Conservation (phyloP, 2,329 filamentous ascomycete genomes). For the Diplodia corticola region DNA sequence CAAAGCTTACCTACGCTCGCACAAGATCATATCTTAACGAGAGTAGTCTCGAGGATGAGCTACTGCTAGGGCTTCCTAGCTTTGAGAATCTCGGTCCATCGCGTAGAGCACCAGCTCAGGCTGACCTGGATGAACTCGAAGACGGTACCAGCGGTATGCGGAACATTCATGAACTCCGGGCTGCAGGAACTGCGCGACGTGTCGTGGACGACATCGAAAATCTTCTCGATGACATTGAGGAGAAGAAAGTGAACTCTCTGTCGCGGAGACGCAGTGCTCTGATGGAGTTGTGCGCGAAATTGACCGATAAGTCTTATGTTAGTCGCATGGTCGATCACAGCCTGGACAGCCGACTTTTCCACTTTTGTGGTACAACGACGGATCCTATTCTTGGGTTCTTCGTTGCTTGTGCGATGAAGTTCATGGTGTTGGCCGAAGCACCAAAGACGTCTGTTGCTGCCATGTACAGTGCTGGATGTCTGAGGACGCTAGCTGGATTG, state of each 20-base stretch:
- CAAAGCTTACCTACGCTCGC: slow-evolving; percentile 60
- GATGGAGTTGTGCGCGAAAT: slow-evolving; percentile 56
- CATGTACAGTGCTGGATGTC: slow-evolving; percentile 56
- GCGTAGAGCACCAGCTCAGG: neutral
- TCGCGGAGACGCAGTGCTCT: slow-evolving; percentile 55
- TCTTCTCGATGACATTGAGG: slow-evolving; percentile 61
- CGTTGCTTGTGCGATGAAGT: slow-evolving; percentile 63
- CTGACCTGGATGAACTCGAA: slow-evolving; percentile 48
- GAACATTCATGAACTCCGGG: slow-evolving; percentile 63
- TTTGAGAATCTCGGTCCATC: slow-evolving; percentile 3
- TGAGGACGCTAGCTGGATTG: slow-evolving; percentile 57
- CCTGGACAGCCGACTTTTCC: slow-evolving; percentile 68
- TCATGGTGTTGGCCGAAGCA: slow-evolving; percentile 61
- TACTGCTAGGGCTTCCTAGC: slow-evolving; percentile 36
- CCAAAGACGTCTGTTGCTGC: slow-evolving; percentile 61
- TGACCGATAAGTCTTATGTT: slow-evolving; percentile 62
- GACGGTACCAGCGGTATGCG: slow-evolving; percentile 49
- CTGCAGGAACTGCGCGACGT: slow-evolving; percentile 57
- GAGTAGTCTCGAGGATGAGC: slow-evolving; percentile 43
- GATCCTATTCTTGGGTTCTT: slow-evolving; percentile 58
- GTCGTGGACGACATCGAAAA: slow-evolving; percentile 58
- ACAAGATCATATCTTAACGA: slow-evolving; percentile 62
- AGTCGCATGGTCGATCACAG: slow-evolving; percentile 73
- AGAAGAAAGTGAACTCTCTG: slow-evolving; percentile 42
- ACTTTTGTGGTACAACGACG: slow-evolving; percentile 52